Evolutionary conservation across 2,329 filamentous ascomycete species (phyloP).

Genomic region (Alternaria consortialis): DNA sequence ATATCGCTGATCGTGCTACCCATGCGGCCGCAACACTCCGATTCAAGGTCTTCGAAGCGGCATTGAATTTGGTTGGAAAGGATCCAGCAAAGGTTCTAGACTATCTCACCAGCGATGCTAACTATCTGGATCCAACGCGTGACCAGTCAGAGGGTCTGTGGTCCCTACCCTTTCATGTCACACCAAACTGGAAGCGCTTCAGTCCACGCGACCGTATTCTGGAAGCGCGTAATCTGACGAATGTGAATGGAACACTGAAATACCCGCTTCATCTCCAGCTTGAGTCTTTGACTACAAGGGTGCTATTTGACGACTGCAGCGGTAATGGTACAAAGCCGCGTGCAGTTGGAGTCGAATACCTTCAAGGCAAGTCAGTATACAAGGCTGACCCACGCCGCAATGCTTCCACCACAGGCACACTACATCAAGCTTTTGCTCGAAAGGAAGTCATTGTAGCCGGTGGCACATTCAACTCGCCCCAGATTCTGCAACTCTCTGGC

Average conservation of each 20-base stretch:
- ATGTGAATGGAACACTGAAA: conserved; percentile 16
- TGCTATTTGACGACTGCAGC: conserved; percentile 46
- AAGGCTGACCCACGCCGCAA: conserved; percentile 52
- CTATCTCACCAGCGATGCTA: conserved; percentile 25
- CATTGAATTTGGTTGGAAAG: conserved; percentile 23
- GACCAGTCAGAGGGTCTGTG: conserved; percentile 47
- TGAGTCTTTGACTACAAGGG: conserved; percentile 52
- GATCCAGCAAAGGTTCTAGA: conserved; percentile 26
- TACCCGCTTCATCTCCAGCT: conserved; percentile 40
- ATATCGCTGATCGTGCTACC: conserved; percentile 19
- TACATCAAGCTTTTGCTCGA: conserved; percentile 25
- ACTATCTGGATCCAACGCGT: conserved; percentile 23
- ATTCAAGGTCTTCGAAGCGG: conserved; percentile 22
- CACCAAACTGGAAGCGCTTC: conserved; percentile 26
- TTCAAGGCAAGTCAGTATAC: conserved; percentile 54
- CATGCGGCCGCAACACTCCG: conserved; percentile 12
- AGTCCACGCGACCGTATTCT: conserved; percentile 27
- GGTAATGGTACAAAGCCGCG: conserved; percentile 34
- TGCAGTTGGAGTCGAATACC: conserved; percentile 56
- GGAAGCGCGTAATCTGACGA: conserved; percentile 15
- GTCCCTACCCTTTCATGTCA: conserved; percentile 47
- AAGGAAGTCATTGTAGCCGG: conserved; percentile 32
- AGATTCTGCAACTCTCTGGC: conserved; percentile 69
- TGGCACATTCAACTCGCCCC: conserved; percentile 69
- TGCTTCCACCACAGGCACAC: conserved; percentile 16